phyloP scores from a whole-genome alignment of 2,329 filamentous ascomycete species.

The Trichoderma simmonsii region DNA sequence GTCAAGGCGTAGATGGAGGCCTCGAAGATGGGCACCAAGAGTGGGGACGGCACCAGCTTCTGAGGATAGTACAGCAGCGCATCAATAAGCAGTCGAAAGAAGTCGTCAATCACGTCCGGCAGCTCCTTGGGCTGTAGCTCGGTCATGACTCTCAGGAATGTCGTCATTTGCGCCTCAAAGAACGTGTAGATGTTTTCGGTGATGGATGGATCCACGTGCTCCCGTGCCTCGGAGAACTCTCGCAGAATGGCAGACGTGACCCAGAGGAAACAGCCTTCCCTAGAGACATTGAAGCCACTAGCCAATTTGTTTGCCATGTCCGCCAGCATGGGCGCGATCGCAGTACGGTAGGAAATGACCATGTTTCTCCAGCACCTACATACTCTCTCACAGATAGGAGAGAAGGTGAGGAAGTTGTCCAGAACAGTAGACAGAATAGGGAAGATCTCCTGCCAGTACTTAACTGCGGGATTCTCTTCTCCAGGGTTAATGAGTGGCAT shows the following conservation, averaged over 20 bases:
- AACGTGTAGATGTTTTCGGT: constrained; percentile 88
- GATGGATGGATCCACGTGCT: constrained; percentile 77
- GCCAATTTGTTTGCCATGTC: constrained; percentile 86
- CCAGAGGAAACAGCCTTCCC: constrained; percentile 98
- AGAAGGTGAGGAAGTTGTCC: constrained; percentile 80
- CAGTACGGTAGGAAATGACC: constrained; percentile 90
- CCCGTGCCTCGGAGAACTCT: constrained; percentile 89
- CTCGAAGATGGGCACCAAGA: constrained; percentile 80
- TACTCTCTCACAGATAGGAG: constrained; percentile 87
- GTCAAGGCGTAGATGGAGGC: constrained; percentile 83
- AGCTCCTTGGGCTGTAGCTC: constrained; percentile 73
- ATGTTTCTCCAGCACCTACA: constrained; percentile 96
- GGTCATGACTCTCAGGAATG: constrained; percentile 84
- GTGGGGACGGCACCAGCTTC: constrained; percentile 72
- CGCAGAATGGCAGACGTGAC: constrained; percentile 91
- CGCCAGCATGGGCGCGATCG: constrained; percentile 80
- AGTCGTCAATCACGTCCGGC: constrained; percentile 87
- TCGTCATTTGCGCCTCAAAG: constrained; percentile 88
- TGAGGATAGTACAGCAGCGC: constrained; percentile 90
- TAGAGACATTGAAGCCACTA: constrained; percentile 76
- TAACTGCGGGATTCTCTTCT: constrained; percentile 83
- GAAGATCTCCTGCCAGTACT: constrained; percentile 94
- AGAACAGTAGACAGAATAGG: constrained; percentile 82
- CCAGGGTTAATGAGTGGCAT: constrained; percentile 70
- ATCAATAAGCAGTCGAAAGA: constrained; percentile 89